A percentile compares a stretch with the other conserved stretches of the same genome.
phyloP scores from a whole-genome alignment of 2,329 filamentous ascomycete genomes.

The Aureobasidium subglaciale region DNA sequence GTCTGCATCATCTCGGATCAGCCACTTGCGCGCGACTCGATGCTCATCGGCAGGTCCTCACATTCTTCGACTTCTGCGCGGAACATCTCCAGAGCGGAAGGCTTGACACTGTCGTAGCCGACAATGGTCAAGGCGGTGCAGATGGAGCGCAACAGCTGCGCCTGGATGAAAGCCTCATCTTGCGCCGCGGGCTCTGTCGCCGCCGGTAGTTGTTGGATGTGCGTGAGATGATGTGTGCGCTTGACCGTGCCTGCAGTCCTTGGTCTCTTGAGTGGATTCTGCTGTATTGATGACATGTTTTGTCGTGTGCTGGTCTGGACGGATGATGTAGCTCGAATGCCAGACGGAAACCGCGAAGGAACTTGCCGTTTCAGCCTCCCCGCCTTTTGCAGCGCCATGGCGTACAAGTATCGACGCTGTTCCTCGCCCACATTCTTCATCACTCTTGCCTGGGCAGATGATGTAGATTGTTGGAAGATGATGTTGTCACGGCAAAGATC shows the following conservation, averaged over 20 bases:
- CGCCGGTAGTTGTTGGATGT: constrained; percentile 22
- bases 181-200: constrained; percentile 33
- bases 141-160: constrained; percentile 50
- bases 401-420: too few species aligned
- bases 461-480: too few species aligned
- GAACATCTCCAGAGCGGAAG: constrained; percentile 51
- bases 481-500: too few species aligned
- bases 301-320: constrained; percentile 1
- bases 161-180: constrained; percentile 47
- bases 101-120: constrained; percentile 50
- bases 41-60: not conserved
- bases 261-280: constrained; percentile 14
- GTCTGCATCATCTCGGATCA: constrained; percentile 31
- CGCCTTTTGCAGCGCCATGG: not conserved
- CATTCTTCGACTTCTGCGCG: constrained; percentile 50
- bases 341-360: not conserved
- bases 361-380: not conserved
- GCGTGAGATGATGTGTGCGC: constrained; percentile 7
- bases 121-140: constrained; percentile 43
- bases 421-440: not conserved
- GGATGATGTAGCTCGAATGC: not conserved
- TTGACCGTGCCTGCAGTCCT: not conserved
- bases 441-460: too few species aligned
- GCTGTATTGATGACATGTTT: constrained; percentile 2
- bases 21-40: constrained; percentile 35